Base-by-base conservation (phyloP, 2,329 filamentous ascomycete genomes). In the Fusarium sarcochroum region DNA sequence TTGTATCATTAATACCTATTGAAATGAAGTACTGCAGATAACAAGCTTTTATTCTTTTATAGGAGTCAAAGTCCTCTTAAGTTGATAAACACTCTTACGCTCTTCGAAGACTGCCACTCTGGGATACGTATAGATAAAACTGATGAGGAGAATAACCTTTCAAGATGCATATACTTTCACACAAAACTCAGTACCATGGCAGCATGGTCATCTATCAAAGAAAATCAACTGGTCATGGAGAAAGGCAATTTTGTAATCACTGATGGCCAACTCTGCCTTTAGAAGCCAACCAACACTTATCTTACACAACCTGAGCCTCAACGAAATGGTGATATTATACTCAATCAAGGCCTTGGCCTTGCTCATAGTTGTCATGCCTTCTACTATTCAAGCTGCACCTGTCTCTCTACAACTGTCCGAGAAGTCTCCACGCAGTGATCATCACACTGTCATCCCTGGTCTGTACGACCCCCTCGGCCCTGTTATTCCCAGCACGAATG, bases 281-380 rank as follows among this genome's bases (percentile, higher is more conserved):
- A 10, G 27, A 30, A 30, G 27, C 10, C 23, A 20, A 21, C 14
- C 47, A 35, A n/a, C 30, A 27, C 15, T 11, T 5, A 23, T 30
- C 11, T 9, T 18, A 21, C 25, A 42, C 30, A 30, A 7, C 25
- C 15, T 32, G 13, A 34, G 21, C 5, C 5, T 32, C 18, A 17
- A 40, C 9, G n/a, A 40, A 9, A 46, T 45, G 21, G 11, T 20
- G 8, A 21, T 21, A 4, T 15, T 25, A n/a, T n/a, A 20, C 15
- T 20, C 41, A 48, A 11, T 4, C 7, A 64, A 42, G 49, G 45
- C 30, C 23, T n/a, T 41, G 35, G 62, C 20, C 38, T 7, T 47
- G 20, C 18, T 46, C 13, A 23, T 35, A 18, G 27, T 53, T 2
- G 9, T n/a, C 32, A 21, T 46, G 25, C 15, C 25, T 17, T 38